Percentiles rank a stretch among this genome's conserved stretches.
phyloP scores from a whole-genome alignment of 106 monocot genomes.

The Gastrodia elata region DNA sequence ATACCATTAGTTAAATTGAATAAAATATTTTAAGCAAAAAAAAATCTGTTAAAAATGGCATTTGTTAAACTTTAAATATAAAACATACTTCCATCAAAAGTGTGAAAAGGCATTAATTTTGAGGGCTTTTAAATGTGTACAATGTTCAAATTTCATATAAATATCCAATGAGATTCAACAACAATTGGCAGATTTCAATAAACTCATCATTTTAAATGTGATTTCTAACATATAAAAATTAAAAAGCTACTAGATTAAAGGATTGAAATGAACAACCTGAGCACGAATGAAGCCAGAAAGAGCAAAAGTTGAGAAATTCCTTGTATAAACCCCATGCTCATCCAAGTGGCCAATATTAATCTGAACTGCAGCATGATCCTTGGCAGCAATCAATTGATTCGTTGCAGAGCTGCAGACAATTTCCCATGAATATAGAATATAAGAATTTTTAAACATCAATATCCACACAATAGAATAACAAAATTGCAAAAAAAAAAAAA shows the following conservation, averaged over 20 bases:
- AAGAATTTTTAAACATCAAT: neutral
- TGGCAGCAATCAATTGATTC: slow-evolving; percentile 80
- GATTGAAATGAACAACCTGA: slow-evolving; percentile 34
- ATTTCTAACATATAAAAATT: too few species aligned
- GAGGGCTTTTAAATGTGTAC: too few species aligned
- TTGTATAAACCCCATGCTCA: slow-evolving; percentile 67
- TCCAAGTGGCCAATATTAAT: slow-evolving; percentile 82
- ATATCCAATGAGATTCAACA: too few species aligned
- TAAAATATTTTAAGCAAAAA: too few species aligned
- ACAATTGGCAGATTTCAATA: too few species aligned
- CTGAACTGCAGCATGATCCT: slow-evolving; percentile 92
- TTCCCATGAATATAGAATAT: neutral
- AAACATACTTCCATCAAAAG: too few species aligned
- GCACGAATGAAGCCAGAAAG: slow-evolving; percentile 81
- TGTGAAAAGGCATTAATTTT: too few species aligned
- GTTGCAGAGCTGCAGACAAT: slow-evolving; percentile 62
- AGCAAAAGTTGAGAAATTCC: slow-evolving; percentile 63
- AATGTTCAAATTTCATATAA: too few species aligned
- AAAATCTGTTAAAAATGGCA: too few species aligned
- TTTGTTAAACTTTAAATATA: too few species aligned
- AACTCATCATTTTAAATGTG: too few species aligned
- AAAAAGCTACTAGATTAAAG: neutral
- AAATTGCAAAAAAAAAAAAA: neutral
- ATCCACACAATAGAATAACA: neutral
- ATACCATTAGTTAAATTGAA: too few species aligned